A percentile compares a stretch with the other conserved stretches of the same genome.
Conservation (phyloP, 1,139 yeast species). For the Suhomyces coccinellae region DNA sequence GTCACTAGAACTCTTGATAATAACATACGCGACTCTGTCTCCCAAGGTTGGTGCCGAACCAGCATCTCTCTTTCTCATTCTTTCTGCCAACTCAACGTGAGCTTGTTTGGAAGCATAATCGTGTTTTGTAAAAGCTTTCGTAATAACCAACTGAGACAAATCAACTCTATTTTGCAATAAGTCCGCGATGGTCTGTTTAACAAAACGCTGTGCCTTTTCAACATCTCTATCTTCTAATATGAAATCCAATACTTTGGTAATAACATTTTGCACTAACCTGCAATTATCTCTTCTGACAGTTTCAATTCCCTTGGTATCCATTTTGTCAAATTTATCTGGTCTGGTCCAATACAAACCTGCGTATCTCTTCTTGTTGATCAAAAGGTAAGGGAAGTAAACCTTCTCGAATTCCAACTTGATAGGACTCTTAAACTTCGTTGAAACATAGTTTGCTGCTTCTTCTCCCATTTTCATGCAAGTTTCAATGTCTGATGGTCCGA, state of each 20-base stretch:
- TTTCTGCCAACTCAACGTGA: conserved; percentile 92
- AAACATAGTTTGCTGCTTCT: conserved; percentile 90
- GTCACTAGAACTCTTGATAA: conserved; percentile 79
- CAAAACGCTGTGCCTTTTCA: conserved; percentile 81
- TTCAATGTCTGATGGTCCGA: conserved; percentile 79
- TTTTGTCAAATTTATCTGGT: conserved; percentile 85
- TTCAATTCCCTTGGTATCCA: conserved; percentile 98
- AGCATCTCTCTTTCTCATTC: conserved; percentile 95
- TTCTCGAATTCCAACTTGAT: conserved; percentile 96
- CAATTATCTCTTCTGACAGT: conserved; percentile 98
- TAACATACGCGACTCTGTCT: conserved; percentile 97
- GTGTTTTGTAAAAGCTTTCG: conserved; percentile 85
- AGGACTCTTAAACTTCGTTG: conserved; percentile 76
- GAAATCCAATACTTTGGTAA: conserved; percentile 83
- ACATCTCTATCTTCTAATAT: conserved; percentile 89
- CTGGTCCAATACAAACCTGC: conserved; percentile 97
- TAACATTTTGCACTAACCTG: conserved; percentile 88
- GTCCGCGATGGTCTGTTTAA: conserved; percentile 86
- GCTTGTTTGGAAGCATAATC: conserved; percentile 97
- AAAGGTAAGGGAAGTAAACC: conserved; percentile 89
- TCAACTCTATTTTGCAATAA: conserved; percentile 88
- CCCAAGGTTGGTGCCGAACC: conserved; percentile 97
- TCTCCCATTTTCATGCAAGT: conserved; percentile 91
- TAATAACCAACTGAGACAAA: conserved; percentile 88
- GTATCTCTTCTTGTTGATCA: conserved; percentile 93